A percentile compares a stretch with the other conserved stretches of the same genome.
Conservation (phyloP, 2,329 filamentous ascomycete genomes). For the Clathrospora elynae region DNA sequence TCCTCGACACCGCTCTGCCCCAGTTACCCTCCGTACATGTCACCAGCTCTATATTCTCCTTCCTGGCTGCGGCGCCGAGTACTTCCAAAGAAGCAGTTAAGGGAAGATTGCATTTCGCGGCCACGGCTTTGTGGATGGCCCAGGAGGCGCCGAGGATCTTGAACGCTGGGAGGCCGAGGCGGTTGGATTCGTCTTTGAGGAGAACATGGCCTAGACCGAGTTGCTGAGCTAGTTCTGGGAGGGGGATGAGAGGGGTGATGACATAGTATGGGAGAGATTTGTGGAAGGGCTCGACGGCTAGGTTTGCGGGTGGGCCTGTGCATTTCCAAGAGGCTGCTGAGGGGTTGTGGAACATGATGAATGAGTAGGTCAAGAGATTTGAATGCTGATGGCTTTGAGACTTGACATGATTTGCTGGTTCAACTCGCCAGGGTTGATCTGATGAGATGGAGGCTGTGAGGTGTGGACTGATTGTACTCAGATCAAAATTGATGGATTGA, state of each 20-base stretch:
- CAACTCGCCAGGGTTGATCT: too few species aligned
- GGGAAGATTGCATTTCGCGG: slow-evolving; percentile 52
- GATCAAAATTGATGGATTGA: too few species aligned
- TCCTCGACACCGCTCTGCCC: slow-evolving; percentile 72
- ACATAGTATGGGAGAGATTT: slow-evolving; percentile 61
- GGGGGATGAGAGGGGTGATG: slow-evolving; percentile 59
- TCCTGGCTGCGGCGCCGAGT: slow-evolving; percentile 44
- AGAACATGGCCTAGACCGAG: slow-evolving; percentile 61
- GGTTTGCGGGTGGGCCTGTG: slow-evolving; percentile 15
- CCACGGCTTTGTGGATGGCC: slow-evolving; percentile 67
- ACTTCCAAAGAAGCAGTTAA: slow-evolving; percentile 52
- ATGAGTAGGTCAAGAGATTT: neutral
- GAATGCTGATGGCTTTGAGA: neutral
- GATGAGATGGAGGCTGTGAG: too few species aligned
- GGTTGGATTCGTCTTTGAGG: slow-evolving; percentile 72
- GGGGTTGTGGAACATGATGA: slow-evolving; percentile 35
- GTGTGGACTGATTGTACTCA: too few species aligned
- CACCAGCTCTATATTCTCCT: slow-evolving; percentile 54
- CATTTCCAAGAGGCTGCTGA: slow-evolving; percentile 33
- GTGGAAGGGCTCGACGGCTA: slow-evolving; percentile 58
- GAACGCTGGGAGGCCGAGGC: slow-evolving; percentile 74
- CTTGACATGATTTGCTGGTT: too few species aligned
- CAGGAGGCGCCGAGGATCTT: slow-evolving; percentile 82
- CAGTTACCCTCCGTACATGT: slow-evolving; percentile 79
- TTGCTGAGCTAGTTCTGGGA: slow-evolving; percentile 61